Percentiles rank a stretch among this genome's conserved stretches.
Evolutionary conservation across 495 filamentous ascomycete species (phyloP).

Genomic region (Lasiosphaeria ovina): DNA sequence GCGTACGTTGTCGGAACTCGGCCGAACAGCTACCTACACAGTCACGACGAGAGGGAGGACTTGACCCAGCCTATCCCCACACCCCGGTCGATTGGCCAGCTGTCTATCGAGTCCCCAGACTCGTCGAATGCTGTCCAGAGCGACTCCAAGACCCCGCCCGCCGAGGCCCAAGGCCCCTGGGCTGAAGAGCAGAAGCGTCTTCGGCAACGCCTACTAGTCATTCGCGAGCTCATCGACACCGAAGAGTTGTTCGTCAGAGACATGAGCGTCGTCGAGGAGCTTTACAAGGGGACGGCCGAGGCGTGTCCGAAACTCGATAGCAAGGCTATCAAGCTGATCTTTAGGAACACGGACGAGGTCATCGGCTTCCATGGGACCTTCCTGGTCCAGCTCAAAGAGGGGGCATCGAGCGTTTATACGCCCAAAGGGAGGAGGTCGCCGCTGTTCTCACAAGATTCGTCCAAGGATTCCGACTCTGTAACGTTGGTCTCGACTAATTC

Average conservation of each 20-base stretch:
- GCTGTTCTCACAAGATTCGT: conserved; percentile 27
- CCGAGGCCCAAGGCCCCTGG: conserved; percentile 27
- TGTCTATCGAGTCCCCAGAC: conserved; percentile 36
- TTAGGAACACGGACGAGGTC: conserved; percentile 85
- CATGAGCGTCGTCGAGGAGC: conserved; percentile 94
- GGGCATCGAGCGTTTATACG: conserved; percentile 69
- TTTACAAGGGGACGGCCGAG: conserved; percentile 92
- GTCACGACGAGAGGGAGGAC: conserved; percentile 36
- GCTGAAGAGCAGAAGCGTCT: conserved; percentile 46
- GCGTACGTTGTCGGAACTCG: conserved; percentile 43
- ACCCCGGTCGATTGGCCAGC: conserved; percentile 35
- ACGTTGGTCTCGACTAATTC: conserved; percentile 32
- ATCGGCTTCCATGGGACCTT: conserved; percentile 78
- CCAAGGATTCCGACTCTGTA: conserved; percentile 30
- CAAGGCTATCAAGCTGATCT: conserved; percentile 83
- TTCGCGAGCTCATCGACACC: conserved; percentile 90
- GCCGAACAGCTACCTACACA: conserved; percentile 40
- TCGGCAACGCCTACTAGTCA: conserved; percentile 67
- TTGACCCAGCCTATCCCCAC: conserved; percentile 27
- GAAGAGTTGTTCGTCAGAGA: conserved; percentile 83
- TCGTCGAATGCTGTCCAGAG: conserved; percentile 14
- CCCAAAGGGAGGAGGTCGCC: conserved; percentile 46
- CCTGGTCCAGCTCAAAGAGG: conserved; percentile 72
- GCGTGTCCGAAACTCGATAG: conserved; percentile 73
- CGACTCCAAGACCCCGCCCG: conserved; percentile 21